These are phyloP conservation scores for Metschnikowia amazonensis DNA, from an alignment of 805 yeast species.

Conservation along the genomic window DNA sequence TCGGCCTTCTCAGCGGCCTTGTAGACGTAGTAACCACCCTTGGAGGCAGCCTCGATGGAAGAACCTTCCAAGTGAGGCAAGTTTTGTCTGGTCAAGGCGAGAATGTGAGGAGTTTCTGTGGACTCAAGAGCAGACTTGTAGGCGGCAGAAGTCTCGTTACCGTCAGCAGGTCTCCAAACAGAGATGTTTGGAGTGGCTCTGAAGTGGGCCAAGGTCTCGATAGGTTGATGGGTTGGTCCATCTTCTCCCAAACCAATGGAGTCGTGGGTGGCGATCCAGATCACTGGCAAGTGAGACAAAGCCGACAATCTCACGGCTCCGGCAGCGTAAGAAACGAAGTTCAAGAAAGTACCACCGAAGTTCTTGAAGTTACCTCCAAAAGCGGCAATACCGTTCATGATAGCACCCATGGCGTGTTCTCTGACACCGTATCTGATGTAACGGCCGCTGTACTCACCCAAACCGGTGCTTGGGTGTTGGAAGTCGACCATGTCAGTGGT, in stretches of 20 bases:
- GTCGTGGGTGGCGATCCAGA: slow-evolving; percentile 88
- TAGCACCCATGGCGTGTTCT: slow-evolving; percentile 99
- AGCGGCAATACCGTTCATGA: slow-evolving; percentile 95
- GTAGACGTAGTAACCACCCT: slow-evolving; percentile 83
- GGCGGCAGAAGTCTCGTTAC: slow-evolving; percentile 85
- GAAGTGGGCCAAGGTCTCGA: slow-evolving; percentile 81
- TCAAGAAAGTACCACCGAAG: slow-evolving; percentile 97
- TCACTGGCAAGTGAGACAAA: slow-evolving; percentile 74
- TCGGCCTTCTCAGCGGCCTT: slow-evolving; percentile 51
- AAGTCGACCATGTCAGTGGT: slow-evolving; percentile 80
- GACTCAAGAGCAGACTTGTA: slow-evolving; percentile 63
- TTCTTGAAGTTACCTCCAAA: slow-evolving; percentile 81
- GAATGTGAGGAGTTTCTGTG: slow-evolving; percentile 63
- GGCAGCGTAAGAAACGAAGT: slow-evolving; percentile 80
- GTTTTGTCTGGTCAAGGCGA: slow-evolving; percentile 83
- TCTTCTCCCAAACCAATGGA: slow-evolving; percentile 91
- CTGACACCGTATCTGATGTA: slow-evolving; percentile 97
- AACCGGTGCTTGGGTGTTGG: slow-evolving; percentile 78
- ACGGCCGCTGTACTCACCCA: slow-evolving; percentile 88
- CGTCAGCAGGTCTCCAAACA: slow-evolving; percentile 94
- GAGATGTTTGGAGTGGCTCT: slow-evolving; percentile 79
- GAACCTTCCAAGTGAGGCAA: slow-evolving; percentile 93
- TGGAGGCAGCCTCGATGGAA: slow-evolving; percentile 80
- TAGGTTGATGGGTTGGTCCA: slow-evolving; percentile 93
- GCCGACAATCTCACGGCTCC: slow-evolving; percentile 88